Base-by-base conservation (phyloP, 2,329 filamentous ascomycete species). In the Daldinia sp. region DNA sequence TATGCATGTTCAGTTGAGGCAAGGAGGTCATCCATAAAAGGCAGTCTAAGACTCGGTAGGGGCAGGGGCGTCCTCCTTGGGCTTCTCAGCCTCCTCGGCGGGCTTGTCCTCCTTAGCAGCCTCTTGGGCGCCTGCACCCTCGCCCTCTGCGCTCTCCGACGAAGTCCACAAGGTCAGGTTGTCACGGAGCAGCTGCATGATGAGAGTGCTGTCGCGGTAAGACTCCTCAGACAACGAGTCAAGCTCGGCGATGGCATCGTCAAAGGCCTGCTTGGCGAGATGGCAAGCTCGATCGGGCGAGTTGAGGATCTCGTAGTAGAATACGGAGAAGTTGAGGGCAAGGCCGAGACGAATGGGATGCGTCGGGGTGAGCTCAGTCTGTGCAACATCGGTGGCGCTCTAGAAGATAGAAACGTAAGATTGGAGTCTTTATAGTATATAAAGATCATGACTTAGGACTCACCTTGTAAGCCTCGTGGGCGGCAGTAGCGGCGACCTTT, bases 231-330 rank as follows among this genome's bases (percentile, higher is more conserved):
- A 97, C 74, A 98, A 88, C 58, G 94, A 97, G 87, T 98, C 95
- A 77, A 98, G 93, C 90, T 98, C 94, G 79, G 95, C 95, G 82
- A 98, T 98, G 79, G 95, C 95, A 82, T 98, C 95, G 82, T 98
- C 95, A 80, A 98, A 98, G 57, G 96, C 95, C 88, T 98, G 95
- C 90, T 98, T 98, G 84, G 95, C 95, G 75, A 98, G 90, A 82
- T 98, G 95, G 90, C 95, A 98, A 80, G 95, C 95, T 81, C 93
- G 93, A 84, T 98, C 94, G 79, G 94, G 95, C 39, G 94, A 97
- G 91, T 98, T 98, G 81, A 98, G 88, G 82, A 98, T 98, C 89
- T 98, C 96, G 85, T 98, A 97, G 90, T 97, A 97, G 88, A 98
- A 98, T 79, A 98, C 95, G 73, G 94, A 98, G 90, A 98, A 98